These are phyloP conservation scores for Lodderomyces parapsilosis DNA, from an alignment of 1,139 yeast species.

Conservation along the genomic window DNA sequence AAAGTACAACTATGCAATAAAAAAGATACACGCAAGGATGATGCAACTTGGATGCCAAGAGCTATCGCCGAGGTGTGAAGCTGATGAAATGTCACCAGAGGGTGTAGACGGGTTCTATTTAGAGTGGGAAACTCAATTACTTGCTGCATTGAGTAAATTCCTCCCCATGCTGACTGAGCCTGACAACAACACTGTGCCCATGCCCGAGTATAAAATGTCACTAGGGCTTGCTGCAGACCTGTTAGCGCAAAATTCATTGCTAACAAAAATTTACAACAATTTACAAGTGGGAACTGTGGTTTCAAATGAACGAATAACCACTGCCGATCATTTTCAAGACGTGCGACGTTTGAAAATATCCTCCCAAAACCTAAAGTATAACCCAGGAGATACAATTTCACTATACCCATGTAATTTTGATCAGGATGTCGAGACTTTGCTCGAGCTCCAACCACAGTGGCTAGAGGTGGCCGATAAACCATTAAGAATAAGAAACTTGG, in stretches of 20 bases:
- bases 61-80: slow-evolving; percentile 74
- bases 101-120: slow-evolving; percentile 78
- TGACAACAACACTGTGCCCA: slow-evolving; percentile 18
- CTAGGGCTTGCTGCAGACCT: neutral
- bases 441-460: slow-evolving; percentile 75
- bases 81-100: slow-evolving; percentile 80
- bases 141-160: slow-evolving; percentile 32
- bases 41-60: slow-evolving; percentile 80
- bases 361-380: slow-evolving; percentile 35
- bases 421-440: slow-evolving; percentile 59
- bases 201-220: slow-evolving; percentile 17
- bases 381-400: slow-evolving; percentile 81
- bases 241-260: neutral
- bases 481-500: slow-evolving; percentile 25
- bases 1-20: slow-evolving; percentile 79
- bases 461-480: slow-evolving; percentile 61
- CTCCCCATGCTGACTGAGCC: slow-evolving; percentile 4
- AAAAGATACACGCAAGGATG: slow-evolving; percentile 76
- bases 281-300: slow-evolving; percentile 42
- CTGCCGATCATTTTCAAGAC: slow-evolving; percentile 81
- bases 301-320: slow-evolving; percentile 60
- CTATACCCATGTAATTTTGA: slow-evolving; percentile 74
- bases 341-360: slow-evolving; percentile 63
- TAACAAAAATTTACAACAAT: slow-evolving; percentile 7
- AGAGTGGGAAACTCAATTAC: slow-evolving; percentile 66